Percentiles rank a stretch among this genome's conserved stretches.
Evolutionary conservation across 768 basidiomycete species (phyloP).

Genomic region (Hericium alpestre): DNA sequence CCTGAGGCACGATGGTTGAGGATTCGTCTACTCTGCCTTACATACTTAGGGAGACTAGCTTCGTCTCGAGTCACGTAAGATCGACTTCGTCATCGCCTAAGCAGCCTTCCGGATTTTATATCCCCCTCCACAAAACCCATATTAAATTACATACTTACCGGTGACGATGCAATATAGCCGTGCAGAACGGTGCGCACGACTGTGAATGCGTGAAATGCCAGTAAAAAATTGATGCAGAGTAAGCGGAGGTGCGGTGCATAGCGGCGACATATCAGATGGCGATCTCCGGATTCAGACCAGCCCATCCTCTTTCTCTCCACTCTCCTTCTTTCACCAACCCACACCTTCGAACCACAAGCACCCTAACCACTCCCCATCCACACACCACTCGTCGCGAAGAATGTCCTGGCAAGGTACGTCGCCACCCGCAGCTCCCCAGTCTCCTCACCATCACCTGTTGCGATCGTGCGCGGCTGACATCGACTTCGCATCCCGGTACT

Average conservation of each 20-base stretch:
- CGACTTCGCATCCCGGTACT: constrained; percentile 1
- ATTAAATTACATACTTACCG: no score
- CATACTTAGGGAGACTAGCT: no score
- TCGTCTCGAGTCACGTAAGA: no score
- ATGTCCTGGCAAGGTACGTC: constrained; percentile 16
- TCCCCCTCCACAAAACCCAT: no score
- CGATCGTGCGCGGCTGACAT: neutral
- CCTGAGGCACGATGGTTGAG: no score
- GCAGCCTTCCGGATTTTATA: no score
- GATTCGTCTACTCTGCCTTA: no score
- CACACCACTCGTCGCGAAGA: neutral
- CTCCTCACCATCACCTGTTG: no score
- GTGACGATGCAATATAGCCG: no score
- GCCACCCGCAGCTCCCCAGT: neutral
- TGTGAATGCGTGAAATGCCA: no score
- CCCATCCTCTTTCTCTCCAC: neutral
- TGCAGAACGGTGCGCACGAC: no score
- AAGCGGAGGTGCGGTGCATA: neutral
- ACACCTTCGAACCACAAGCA: neutral
- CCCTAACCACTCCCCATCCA: neutral
- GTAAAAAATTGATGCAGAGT: neutral
- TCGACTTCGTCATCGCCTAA: no score
- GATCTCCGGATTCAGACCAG: neutral
- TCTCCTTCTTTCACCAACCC: constrained; percentile 1
- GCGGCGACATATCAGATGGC: neutral